phyloP scores from a whole-genome alignment of 2,329 filamentous ascomycete species.

The Amauroascus verrucosus region DNA sequence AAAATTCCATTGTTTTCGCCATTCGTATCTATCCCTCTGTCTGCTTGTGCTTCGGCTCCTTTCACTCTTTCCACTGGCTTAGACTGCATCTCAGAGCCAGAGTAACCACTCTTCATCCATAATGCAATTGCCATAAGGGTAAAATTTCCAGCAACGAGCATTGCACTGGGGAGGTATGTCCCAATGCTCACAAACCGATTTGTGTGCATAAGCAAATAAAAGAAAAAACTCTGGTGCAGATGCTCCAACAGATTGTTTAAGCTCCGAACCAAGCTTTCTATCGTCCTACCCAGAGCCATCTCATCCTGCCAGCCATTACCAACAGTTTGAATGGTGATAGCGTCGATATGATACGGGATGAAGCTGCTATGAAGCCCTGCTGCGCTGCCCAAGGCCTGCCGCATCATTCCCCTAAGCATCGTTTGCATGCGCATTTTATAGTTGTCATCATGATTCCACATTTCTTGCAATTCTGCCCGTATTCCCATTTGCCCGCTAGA shows the following conservation, averaged over 20 bases:
- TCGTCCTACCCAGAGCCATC: constrained; percentile 80
- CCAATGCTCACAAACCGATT: constrained; percentile 96
- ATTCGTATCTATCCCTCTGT: constrained; percentile 13
- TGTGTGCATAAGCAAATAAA: constrained; percentile 85
- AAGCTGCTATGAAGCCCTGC: constrained; percentile 90
- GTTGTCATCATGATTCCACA: constrained; percentile 64
- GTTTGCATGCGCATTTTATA: constrained; percentile 77
- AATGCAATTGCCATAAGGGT: constrained; percentile 88
- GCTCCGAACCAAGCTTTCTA: constrained; percentile 85
- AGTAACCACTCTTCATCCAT: constrained; percentile 74
- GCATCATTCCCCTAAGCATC: constrained; percentile 85
- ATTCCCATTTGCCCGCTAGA: constrained; percentile 89
- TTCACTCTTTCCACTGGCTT: constrained; percentile 26
- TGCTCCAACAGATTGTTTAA: constrained; percentile 95
- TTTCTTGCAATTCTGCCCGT: constrained; percentile 69
- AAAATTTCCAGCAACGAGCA: constrained; percentile 89
- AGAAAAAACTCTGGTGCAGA: constrained; percentile 98
- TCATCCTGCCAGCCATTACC: constrained; percentile 95
- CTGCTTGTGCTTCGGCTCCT: constrained; percentile 15
- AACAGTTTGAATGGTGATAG: constrained; percentile 81
- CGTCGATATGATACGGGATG: constrained; percentile 95
- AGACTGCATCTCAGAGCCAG: constrained; percentile 9
- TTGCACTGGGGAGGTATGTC: constrained; percentile 93
- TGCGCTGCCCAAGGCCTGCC: constrained; percentile 78
- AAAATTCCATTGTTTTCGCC: constrained; percentile 20